Percentiles rank a stretch among this genome's conserved stretches.
Conservation (phyloP, 164 flowering plant species). For the Saururus chinensis region DNA sequence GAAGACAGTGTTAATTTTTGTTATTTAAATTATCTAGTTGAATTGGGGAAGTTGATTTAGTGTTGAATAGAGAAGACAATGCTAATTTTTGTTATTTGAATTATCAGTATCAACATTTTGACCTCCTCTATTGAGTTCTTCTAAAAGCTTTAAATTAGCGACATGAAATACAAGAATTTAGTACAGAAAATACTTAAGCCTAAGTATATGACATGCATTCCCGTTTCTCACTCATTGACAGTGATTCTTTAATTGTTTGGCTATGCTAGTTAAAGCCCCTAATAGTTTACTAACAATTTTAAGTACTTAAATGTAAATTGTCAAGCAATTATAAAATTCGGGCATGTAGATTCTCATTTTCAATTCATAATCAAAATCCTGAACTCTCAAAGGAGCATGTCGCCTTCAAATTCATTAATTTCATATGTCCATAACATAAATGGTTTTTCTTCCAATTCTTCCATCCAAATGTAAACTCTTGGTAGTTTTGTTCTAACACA, state of each 20-base stretch:
- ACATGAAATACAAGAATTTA: neutral
- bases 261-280: neutral
- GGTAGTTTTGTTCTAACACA: neutral
- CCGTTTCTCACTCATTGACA: neutral
- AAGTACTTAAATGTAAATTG: neutral
- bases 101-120: slow-evolving; percentile 27
- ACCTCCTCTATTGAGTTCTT: slow-evolving; percentile 63
- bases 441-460: neutral
- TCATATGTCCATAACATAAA: too few relatives aligned
- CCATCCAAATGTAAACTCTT: neutral
- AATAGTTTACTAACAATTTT: neutral
- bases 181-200: too few relatives aligned
- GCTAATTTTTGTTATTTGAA: too few relatives aligned
- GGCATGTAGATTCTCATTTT: neutral
- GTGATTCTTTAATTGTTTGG: neutral
- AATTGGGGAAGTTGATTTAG: too few relatives aligned
- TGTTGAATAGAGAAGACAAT: too few relatives aligned
- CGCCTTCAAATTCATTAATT: too few relatives aligned
- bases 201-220: neutral
- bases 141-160: slow-evolving; percentile 50
- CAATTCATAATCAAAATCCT: neutral
- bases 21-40: too few relatives aligned
- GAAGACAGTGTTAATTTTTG: too few relatives aligned
- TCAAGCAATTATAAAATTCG: neutral
- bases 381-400: too few relatives aligned